Evolutionary conservation across 192 early-diverging fungal genomes (phyloP).

Genomic region (Mortierella claussenii): DNA sequence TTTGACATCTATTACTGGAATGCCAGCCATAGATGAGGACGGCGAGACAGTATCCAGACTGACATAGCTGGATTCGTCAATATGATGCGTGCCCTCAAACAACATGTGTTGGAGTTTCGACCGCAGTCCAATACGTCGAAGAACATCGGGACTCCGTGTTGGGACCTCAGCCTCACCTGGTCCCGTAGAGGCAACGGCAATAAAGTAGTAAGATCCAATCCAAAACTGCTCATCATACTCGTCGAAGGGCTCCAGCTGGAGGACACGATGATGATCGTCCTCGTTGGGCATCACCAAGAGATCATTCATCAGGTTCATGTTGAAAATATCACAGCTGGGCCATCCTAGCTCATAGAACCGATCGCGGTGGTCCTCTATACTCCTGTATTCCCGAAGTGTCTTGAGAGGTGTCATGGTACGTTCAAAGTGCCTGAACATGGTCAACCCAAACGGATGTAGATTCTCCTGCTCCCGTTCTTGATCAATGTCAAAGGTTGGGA

Average conservation of each 20-base stretch:
- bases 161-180: neutral
- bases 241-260: constrained; percentile 37
- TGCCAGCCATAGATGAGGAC: neutral
- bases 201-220: constrained; percentile 50
- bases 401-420: constrained; percentile 49
- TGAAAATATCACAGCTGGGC: constrained; percentile 35
- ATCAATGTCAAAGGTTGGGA: constrained; percentile 34
- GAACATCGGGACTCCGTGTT: constrained; percentile 28
- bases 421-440: constrained; percentile 47
- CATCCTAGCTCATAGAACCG: constrained; percentile 30
- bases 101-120: constrained; percentile 14
- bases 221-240: constrained; percentile 46
- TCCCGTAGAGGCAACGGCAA: constrained; percentile 24
- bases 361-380: constrained; percentile 30
- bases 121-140: constrained; percentile 8
- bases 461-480: constrained; percentile 19
- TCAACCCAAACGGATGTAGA: constrained; percentile 33
- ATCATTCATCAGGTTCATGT: constrained; percentile 40
- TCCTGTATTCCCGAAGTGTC: constrained; percentile 28
- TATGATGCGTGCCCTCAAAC: neutral
- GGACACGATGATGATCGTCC: constrained; percentile 29
- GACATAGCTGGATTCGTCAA: constrained; percentile 18
- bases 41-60: constrained; percentile 1
- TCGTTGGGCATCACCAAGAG: constrained; percentile 18
- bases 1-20: constrained; percentile 4